A percentile compares a stretch with the other conserved stretches of the same genome.
Evolutionary conservation across 2,329 filamentous ascomycete species (phyloP).

Genomic region (Orbilia brochopaga): DNA sequence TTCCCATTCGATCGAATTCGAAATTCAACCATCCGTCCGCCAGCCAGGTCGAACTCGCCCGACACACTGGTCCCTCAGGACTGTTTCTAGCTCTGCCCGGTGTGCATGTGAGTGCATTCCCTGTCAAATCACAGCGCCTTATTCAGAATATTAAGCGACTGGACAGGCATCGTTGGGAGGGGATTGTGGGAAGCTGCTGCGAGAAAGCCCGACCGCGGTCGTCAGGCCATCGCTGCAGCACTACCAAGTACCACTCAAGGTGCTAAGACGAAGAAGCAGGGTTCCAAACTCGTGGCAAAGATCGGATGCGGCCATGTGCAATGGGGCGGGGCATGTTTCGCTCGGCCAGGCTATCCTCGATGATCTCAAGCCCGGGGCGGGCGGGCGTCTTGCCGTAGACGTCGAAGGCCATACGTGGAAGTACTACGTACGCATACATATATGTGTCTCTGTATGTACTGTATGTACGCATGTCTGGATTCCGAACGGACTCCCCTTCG

Average conservation of each 20-base stretch:
- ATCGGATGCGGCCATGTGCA: conserved; percentile 35
- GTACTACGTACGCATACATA: too few relatives aligned
- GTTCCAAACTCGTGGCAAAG: conserved; percentile 31
- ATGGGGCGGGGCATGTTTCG: conserved; percentile 46
- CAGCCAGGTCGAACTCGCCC: background rate
- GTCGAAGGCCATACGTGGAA: too few relatives aligned
- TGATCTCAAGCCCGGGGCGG: conserved; percentile 13
- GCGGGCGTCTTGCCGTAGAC: background rate
- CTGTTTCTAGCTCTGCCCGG: conserved; percentile 28
- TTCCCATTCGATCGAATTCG: too few relatives aligned
- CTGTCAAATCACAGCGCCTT: conserved; percentile 50
- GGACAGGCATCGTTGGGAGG: conserved; percentile 25
- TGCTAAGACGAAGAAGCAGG: conserved; percentile 8
- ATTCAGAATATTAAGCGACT: conserved; percentile 52
- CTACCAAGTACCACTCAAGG: too few relatives aligned
- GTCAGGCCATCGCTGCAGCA: conserved; percentile 10
- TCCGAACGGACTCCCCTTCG: too few relatives aligned
- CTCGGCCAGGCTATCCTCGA: conserved; percentile 17
- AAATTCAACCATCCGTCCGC: too few relatives aligned
- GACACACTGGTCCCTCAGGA: conserved; percentile 13
- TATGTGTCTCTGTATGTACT: too few relatives aligned
- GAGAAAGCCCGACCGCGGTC: conserved; percentile 46
- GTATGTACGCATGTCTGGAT: too few relatives aligned
- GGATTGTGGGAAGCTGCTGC: conserved; percentile 51
- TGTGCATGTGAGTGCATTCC: conserved; percentile 51